phyloP scores from a whole-genome alignment of 805 yeast species.

The Ogataea henricii region DNA sequence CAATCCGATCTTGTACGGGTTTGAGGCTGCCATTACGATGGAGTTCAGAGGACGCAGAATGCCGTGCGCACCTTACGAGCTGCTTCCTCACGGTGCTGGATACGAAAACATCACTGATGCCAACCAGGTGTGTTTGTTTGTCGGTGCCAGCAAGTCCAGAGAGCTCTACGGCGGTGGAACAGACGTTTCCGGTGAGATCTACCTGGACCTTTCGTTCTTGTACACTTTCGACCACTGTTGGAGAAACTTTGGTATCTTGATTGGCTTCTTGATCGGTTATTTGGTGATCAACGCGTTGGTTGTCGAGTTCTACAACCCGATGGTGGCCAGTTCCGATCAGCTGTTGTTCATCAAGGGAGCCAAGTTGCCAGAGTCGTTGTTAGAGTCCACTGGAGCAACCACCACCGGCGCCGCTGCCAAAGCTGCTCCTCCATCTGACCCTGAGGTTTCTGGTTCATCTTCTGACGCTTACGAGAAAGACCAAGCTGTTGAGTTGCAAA shows the following conservation, averaged over 20 bases:
- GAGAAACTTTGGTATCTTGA: conserved; percentile 70
- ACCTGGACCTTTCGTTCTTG: conserved; percentile 44
- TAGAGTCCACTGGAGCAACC: conserved; percentile 35
- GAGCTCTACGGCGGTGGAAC: conserved; percentile 26
- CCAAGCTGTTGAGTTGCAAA: conserved; percentile 13
- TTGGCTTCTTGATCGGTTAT: conserved; percentile 46
- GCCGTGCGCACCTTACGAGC: conserved; percentile 44
- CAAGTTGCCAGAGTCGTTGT: conserved; percentile 24
- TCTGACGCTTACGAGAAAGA: conserved; percentile 17
- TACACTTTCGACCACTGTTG: conserved; percentile 65
- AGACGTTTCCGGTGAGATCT: conserved; percentile 54
- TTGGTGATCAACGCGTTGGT: conserved; percentile 31
- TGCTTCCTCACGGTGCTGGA: conserved; percentile 58
- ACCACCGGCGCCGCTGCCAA: not conserved
- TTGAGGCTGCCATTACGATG: conserved; percentile 56
- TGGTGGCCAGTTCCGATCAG: conserved; percentile 36
- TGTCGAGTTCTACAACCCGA: conserved; percentile 35
- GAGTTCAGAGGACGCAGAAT: conserved; percentile 58
- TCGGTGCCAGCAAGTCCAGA: conserved; percentile 45
- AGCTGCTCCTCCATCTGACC: conserved; percentile 29
- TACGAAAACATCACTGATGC: conserved; percentile 43
- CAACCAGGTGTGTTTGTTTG: conserved; percentile 52
- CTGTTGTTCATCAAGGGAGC: conserved; percentile 34
- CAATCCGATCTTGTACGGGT: conserved; percentile 50
- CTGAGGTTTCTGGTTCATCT: conserved; percentile 26